phyloP scores from a whole-genome alignment of 257 asterid species.

The Solanum tarapatanum region DNA sequence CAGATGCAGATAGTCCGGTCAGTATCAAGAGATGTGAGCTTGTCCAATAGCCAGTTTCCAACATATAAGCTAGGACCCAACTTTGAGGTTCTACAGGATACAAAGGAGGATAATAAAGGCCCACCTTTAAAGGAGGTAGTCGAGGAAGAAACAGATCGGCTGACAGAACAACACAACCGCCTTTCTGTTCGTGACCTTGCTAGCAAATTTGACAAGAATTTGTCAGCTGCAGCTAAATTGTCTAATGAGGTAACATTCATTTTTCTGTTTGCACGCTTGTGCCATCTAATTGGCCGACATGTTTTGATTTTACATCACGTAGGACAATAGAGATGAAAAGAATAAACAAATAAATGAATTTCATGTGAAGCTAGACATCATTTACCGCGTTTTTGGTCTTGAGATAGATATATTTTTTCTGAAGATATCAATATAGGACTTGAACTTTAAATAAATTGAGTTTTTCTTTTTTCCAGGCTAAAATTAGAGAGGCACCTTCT shows the following conservation, averaged over 20 bases:
- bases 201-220: conserved; percentile 89
- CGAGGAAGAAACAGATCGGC: conserved; percentile 49
- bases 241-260: conserved; percentile 58
- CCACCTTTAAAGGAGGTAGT: conserved; percentile 85
- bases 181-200: conserved; percentile 95
- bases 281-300: background rate
- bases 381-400: background rate
- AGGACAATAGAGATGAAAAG: background rate
- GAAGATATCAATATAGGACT: background rate
- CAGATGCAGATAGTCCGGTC: conserved; percentile 43
- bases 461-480: conserved; percentile 49
- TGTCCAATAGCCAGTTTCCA: conserved; percentile 60
- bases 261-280: background rate
- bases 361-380: background rate
- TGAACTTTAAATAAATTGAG: background rate
- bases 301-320: background rate
- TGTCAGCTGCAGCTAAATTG: conserved; percentile 90
- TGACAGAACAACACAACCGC: conserved; percentile 77
- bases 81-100: conserved; percentile 66
- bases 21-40: conserved; percentile 69
- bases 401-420: background rate
- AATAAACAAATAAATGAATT: background rate
- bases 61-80: conserved; percentile 85
- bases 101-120: conserved; percentile 57
- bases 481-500: conserved; percentile 80